Percentiles rank a stretch among this genome's conserved stretches.
phyloP scores from a whole-genome alignment of 1,284 basidiomycete genomes.

The Tilletia indica region DNA sequence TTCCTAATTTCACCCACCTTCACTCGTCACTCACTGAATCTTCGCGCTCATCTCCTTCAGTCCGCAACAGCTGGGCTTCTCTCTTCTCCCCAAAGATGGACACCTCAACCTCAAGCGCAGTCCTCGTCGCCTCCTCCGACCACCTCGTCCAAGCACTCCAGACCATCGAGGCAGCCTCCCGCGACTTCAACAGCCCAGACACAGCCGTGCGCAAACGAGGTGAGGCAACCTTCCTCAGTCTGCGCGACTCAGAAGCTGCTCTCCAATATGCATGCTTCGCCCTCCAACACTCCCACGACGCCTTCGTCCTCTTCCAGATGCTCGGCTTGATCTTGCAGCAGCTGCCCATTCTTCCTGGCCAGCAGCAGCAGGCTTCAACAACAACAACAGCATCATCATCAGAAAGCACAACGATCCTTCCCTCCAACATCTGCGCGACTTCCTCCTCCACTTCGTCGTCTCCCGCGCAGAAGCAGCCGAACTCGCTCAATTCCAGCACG shows the following conservation, averaged over 20 bases:
- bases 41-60: too few species aligned
- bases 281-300: slow-evolving; percentile 35
- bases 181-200: slow-evolving; percentile 40
- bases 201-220: slow-evolving; percentile 35
- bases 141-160: slow-evolving; percentile 38
- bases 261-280: slow-evolving; percentile 42
- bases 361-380: background rate
- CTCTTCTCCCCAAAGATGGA: too few species aligned
- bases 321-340: slow-evolving; percentile 17
- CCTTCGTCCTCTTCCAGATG: slow-evolving; percentile 35
- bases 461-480: slow-evolving; percentile 28
- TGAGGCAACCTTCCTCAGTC: slow-evolving; percentile 40
- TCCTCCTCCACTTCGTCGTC: slow-evolving; percentile 37
- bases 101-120: background rate
- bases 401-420: slow-evolving; percentile 29
- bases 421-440: slow-evolving; percentile 35
- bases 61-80: too few species aligned
- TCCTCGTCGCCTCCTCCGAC: slow-evolving; percentile 26
- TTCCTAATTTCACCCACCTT: background rate
- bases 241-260: slow-evolving; percentile 37
- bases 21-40: background rate
- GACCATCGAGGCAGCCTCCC: slow-evolving; percentile 37
- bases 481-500: background rate
- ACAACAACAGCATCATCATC: slow-evolving; percentile 23
- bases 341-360: background rate